Evolutionary conservation across 2,329 filamentous ascomycete genomes (phyloP), one percentile per base, ranked within the genome.

Genomic region (Arthroderma sp.): DNA sequence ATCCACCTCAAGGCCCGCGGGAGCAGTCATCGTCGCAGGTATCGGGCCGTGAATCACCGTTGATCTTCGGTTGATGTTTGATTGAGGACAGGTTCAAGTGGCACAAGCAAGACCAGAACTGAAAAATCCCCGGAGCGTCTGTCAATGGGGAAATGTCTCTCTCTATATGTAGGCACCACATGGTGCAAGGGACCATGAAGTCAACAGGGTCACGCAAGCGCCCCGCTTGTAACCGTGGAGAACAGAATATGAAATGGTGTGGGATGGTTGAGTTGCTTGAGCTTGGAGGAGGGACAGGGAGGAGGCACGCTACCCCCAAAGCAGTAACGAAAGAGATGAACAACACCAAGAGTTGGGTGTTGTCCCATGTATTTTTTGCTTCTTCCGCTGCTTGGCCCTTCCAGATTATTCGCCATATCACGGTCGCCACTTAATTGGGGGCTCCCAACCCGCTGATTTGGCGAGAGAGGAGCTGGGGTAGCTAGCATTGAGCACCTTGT

Each of bases 161-260:
- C 33, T 56, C 56, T 60, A 60, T 60, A 58, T 60, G 54, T 56
- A 60, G 39, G 28, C 17, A 39, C 54, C 39, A 44, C 33, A 44
- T 55, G 54, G 37, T 25, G 17, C 52, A 31, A 55, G 37, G 41
- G 25, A 55, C 23, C 53, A 41, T 38, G 49, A 39, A 13, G 38
- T 55, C 23, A 25, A n/a, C 51, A 31, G 17, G 21, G 31, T 54
- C 51, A 8, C 15, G 33, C 38, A 55, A 28, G 43, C 58, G 56
- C 56, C 59, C 59, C 59, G 59, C 59, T 56, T 54, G 51, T 60
- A 60, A 55, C 59, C 59, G 59, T 58, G 28, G 47, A 49, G 28
- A 58, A 55, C 9, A 15, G 31, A 54, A 9, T 33, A 1, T 11
- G 9, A 23, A 31, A 9, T 28, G 47, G 47, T 33, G 47, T 51